phyloP scores from a whole-genome alignment of 2,329 filamentous ascomycete genomes.

The Aspergillus awamori region DNA sequence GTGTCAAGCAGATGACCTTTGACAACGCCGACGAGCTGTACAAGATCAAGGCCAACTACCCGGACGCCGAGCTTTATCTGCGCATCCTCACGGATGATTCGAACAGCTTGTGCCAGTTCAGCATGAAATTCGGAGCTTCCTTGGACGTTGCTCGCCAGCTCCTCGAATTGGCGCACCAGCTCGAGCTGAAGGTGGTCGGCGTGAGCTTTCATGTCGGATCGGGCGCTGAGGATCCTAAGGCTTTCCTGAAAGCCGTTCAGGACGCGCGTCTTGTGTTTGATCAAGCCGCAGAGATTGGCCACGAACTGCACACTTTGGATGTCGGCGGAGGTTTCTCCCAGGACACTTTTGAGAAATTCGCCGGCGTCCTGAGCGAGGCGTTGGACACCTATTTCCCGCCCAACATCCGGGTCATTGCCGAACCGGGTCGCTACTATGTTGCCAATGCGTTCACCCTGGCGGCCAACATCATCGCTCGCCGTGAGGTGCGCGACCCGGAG shows the following conservation, averaged over 20 bases:
- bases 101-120: constrained; percentile 88
- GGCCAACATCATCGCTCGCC: constrained; percentile 93
- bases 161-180: constrained; percentile 74
- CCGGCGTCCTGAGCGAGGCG: constrained; percentile 74
- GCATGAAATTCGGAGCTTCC: constrained; percentile 94
- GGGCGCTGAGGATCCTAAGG: constrained; percentile 88
- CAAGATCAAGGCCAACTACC: constrained; percentile 93
- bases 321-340: constrained; percentile 91
- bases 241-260: constrained; percentile 86
- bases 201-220: constrained; percentile 99
- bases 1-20: constrained; percentile 98
- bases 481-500: constrained; percentile 75
- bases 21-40: constrained; percentile 97
- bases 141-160: constrained; percentile 79
- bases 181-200: constrained; percentile 88
- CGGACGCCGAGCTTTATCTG: constrained; percentile 85
- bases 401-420: constrained; percentile 83
- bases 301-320: constrained; percentile 82
- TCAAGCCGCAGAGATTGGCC: constrained; percentile 75
- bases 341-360: constrained; percentile 91
- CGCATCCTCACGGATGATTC: constrained; percentile 97
- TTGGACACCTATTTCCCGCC: constrained; percentile 87
- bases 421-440: constrained; percentile 96
- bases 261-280: constrained; percentile 90
- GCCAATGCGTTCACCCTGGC: constrained; percentile 91